Evolutionary conservation across 306 rosid genomes (phyloP), one percentile per base, ranked within the genome.

Genomic region (Trifolium repens): DNA sequence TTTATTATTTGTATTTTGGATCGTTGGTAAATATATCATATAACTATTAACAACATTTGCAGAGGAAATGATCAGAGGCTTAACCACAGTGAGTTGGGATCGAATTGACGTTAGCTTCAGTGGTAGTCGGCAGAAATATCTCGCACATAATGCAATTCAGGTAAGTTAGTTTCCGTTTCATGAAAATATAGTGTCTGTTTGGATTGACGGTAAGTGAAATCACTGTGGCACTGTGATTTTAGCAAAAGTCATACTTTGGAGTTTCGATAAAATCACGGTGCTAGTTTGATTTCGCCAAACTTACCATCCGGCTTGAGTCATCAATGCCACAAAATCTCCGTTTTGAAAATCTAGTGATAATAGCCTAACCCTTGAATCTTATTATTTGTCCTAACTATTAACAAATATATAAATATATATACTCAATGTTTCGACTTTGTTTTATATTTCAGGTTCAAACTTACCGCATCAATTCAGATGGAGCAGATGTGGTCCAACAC

Each of bases 111-210:
- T 94, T 55, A 87, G 81, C 80, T 94, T 94, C 74, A 79, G 82
- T 9, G 85, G 91, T 62, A 89, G 85, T 69, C 84, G 47, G 77
- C 97, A 88, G 84, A 87, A 76, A 71, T 73, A n/a, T 79, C 73
- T 87, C 0, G 98, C 98, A 2, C 98, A 94, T 71, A 83, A 34
- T 50, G 82, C 96, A 71, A 91, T 94, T 84, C 98, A 90, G 98
- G 98, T 84, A 79, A 84, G 85, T 73, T 59, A 81, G 85, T 15
- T 53, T 60, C 75, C 15, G 27, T 54, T 44, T 72, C 58, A 34
- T 77, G 78, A 42, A 22, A 52, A 17, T 26, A 26, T 11, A 24
- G 37, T 58, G 1, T n/a, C 5, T 11, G 64, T 26, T 26, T 58
- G 57, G 9, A 26, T 58, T 26, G 35, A 26, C 37, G 0, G 64